Evolutionary conservation across 2,329 filamentous ascomycete genomes (phyloP), one percentile per base, ranked within the genome.

Genomic region (Amauroascus verrucosus): DNA sequence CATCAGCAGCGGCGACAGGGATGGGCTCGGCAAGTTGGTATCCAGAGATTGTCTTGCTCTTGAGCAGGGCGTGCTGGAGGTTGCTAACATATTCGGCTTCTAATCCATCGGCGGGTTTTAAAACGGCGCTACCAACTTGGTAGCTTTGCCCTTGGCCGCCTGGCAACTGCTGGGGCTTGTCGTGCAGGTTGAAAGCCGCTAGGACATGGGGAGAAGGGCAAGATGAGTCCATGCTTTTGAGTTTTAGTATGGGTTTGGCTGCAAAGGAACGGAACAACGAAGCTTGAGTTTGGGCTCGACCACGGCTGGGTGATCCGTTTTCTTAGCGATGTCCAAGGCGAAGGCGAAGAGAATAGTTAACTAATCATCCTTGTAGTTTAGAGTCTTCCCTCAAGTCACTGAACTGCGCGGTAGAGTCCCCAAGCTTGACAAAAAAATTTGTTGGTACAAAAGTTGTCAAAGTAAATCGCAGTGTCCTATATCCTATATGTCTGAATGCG

Each of bases 21-120:
- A 53, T 38, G 20, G 44, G 44, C 26, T 53, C 45, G n/a, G 54
- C 54, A 22, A 56, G 43, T 22, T 33, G 54, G 20, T 56, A 56
- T 22, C 47, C 45, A 24, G 22, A 2, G 14, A 18, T 24, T 26
- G 18, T 5, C 13, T 45, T 40, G 24, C 28, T 16, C 26, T 14
- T 53, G 24, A 22, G 28, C 24, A 48, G 40, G 8, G 1, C 2
- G 6, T 45, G 28, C n/a, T 53, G 54, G 11, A 56, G 16, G 30
- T 16, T 8, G 30, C 49, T 33, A 1, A 48, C 24, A 30, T 46
- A 52, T 44, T 56, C 45, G 11, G 54, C 38, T 40, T 56, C 54
- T 20, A 22, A 5, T 9, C 30, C 38, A 16, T 54, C 43, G 32
- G 50, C 43, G 7, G 40, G 50, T 33, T 56, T 56, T 24, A 55